These are phyloP conservation scores for Calonectria pseudoreteaudii DNA, from an alignment of 2,329 filamentous ascomycete species.

Conservation along the genomic window DNA sequence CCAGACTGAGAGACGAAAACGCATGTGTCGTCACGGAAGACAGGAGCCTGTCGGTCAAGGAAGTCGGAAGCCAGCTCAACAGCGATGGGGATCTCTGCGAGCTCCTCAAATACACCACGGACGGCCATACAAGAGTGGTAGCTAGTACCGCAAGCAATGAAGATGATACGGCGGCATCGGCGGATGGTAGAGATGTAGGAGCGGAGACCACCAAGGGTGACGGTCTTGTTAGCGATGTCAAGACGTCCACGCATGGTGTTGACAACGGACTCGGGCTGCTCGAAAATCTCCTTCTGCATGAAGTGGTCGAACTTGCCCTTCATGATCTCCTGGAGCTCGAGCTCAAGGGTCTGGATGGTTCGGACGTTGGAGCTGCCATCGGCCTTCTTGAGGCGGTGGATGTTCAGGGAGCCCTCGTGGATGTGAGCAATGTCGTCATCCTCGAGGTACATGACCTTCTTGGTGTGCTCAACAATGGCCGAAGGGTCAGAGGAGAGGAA, in stretches of 20 bases:
- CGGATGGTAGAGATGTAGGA: constrained; percentile 98
- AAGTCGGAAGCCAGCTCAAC: constrained; percentile 99
- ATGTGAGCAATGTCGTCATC: constrained; percentile 99
- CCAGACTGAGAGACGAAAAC: constrained; percentile 99
- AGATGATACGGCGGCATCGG: constrained; percentile 96
- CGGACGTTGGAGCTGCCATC: constrained; percentile 97
- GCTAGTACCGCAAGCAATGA: constrained; percentile 98
- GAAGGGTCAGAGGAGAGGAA: constrained; percentile 99
- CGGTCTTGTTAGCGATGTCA: constrained; percentile 91
- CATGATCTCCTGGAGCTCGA: constrained; percentile 99
- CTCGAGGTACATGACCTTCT: constrained; percentile 99
- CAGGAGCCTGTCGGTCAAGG: constrained; percentile 93
- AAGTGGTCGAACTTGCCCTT: constrained; percentile 99
- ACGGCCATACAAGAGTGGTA: constrained; percentile 99
- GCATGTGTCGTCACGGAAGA: constrained; percentile 99
- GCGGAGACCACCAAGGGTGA: constrained; percentile 94
- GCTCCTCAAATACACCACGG: constrained; percentile 95
- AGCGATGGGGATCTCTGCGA: constrained; percentile 96
- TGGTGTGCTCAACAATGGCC: constrained; percentile 99
- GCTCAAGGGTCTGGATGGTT: constrained; percentile 97
- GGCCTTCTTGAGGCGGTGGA: constrained; percentile 96
- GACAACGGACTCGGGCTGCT: constrained; percentile 98
- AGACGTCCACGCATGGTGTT: constrained; percentile 99
- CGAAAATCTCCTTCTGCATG: constrained; percentile 99
- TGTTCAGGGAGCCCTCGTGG: constrained; percentile 98